Percentiles rank a stretch among this genome's conserved stretches.
Evolutionary conservation across 2,329 filamentous ascomycete species (phyloP).

Genomic region (Curvularia verruculosa): DNA sequence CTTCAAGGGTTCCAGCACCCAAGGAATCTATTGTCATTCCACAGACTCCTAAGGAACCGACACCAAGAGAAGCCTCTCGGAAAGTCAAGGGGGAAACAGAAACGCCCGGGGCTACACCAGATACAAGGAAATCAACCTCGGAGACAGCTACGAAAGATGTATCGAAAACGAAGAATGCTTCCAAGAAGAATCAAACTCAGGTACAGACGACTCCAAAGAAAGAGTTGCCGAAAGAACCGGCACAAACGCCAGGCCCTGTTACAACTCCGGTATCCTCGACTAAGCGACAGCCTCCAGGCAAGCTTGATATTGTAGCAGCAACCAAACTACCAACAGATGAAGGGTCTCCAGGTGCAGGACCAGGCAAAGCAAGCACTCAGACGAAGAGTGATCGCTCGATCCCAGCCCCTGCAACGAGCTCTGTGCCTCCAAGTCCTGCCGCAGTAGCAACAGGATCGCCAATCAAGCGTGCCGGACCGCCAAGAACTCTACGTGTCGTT

Average conservation of each 20-base stretch:
- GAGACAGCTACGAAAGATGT: constrained; percentile 26
- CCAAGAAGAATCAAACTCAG: constrained; percentile 24
- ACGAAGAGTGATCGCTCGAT: constrained; percentile 33
- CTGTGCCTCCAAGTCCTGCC: constrained; percentile 58
- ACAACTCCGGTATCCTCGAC: constrained; percentile 20
- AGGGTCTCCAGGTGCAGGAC: constrained; percentile 17
- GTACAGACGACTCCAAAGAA: constrained; percentile 23
- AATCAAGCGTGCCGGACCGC: constrained; percentile 50
- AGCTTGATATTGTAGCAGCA: constrained; percentile 55
- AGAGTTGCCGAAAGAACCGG: constrained; percentile 8
- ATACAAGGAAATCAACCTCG: constrained; percentile 24
- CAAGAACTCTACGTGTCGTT: constrained; percentile 74
- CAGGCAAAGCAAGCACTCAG: constrained; percentile 31
- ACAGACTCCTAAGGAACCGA: constrained; percentile 17
- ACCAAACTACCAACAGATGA: constrained; percentile 33
- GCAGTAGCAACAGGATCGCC: constrained; percentile 58
- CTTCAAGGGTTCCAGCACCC: constrained; percentile 17
- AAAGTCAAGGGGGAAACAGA: constrained; percentile 18
- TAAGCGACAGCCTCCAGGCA: constrained; percentile 54
- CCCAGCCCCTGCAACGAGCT: constrained; percentile 54
- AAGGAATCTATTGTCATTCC: constrained; percentile 22
- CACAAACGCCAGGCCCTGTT: constrained; percentile 12
- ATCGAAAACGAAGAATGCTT: constrained; percentile 27
- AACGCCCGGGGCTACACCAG: constrained; percentile 17
- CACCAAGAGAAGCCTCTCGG: constrained; percentile 14